Evolutionary conservation across 179 eudicot genomes (phyloP), one percentile per base, ranked within the genome.

Genomic region (Nepenthes alata): DNA sequence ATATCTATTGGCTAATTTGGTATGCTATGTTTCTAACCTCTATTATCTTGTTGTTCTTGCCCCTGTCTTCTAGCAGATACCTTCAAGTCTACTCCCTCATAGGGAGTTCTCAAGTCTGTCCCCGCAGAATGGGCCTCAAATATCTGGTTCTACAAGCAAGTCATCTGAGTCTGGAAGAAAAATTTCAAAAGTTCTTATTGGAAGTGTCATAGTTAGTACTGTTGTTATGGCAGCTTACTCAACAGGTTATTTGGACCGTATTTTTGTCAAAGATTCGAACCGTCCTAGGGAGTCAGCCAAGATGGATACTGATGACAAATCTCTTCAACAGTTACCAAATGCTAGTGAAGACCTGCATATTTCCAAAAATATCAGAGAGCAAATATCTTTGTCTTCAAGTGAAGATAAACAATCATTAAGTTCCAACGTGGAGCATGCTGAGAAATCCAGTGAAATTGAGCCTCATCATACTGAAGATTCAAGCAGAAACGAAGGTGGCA

Each of bases 141-240:
- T 71, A 35, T 69, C 84, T 58, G 77, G 79, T 55, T 55, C 83
- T 47, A 64, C 81, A 10, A 74, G 68, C 61, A 77, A 77, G 74
- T 74, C 84, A 52, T 57, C 84, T 51, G 79, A 66, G 54, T 62
- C 82, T 6, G 81, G 78, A 54, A 78, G 71, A 45, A 61, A 48
- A 25, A 37, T 75, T 39, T 56, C 83, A 41, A 83, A 78, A 71
- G 47, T 76, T 67, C n/a, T 89, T 44, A n/a, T 78, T 63, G 98
- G 95, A 57, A 61, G 80, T 71, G 71, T 79, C 70, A 85, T 82
- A 57, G n/a, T 93, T 59, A 87, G 96, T 69, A 73, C 83, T 58
- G 86, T 74, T 71, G 61, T 70, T 57, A 6, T 70, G 62, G 75
- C 72, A 50, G 95, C 90, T 67, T 86, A 89, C 70, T 67, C 77